These are phyloP conservation scores for Raphanus raphanistrum DNA, from an alignment of 345 rosid species.

Conservation along the genomic window DNA sequence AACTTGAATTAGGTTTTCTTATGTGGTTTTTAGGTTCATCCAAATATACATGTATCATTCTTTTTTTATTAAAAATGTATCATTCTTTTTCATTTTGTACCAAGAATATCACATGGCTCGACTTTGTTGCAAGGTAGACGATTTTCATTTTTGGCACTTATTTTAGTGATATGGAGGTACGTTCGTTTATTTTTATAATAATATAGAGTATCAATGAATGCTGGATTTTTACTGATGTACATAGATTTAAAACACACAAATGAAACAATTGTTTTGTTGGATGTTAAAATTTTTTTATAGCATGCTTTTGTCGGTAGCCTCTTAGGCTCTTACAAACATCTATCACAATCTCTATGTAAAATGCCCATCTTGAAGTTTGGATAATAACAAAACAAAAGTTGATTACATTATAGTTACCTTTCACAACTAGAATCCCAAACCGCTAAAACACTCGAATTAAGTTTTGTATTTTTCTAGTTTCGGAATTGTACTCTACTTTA, in stretches of 20 bases:
- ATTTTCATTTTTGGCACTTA: too few species aligned
- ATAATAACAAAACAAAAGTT: constrained; percentile 20
- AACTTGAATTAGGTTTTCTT: constrained; percentile 34
- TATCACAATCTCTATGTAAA: too few species aligned
- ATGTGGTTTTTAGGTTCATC: constrained; percentile 39
- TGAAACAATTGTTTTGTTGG: too few species aligned
- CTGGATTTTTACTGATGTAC: too few species aligned
- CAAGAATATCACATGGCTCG: constrained; percentile 29
- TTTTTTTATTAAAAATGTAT: constrained; percentile 8
- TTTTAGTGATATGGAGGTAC: too few species aligned
- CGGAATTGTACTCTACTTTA: constrained; percentile 12
- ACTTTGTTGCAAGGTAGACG: not conserved
- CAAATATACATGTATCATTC: not conserved
- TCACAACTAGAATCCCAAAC: constrained; percentile 9
- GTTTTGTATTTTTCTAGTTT: constrained; percentile 35
- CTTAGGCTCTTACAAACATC: too few species aligned
- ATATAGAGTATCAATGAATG: too few species aligned
- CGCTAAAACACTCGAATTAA: constrained; percentile 10
- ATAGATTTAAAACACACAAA: too few species aligned
- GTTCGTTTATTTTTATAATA: too few species aligned
- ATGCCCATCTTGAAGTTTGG: too few species aligned
- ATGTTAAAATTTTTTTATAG: too few species aligned
- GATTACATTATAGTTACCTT: constrained; percentile 22
- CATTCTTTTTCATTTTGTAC: constrained; percentile 4
- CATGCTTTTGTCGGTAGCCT: too few species aligned